Evolutionary conservation across 192 early-diverging fungal genomes (phyloP).

Genomic region (Diversispora epigaea): DNA sequence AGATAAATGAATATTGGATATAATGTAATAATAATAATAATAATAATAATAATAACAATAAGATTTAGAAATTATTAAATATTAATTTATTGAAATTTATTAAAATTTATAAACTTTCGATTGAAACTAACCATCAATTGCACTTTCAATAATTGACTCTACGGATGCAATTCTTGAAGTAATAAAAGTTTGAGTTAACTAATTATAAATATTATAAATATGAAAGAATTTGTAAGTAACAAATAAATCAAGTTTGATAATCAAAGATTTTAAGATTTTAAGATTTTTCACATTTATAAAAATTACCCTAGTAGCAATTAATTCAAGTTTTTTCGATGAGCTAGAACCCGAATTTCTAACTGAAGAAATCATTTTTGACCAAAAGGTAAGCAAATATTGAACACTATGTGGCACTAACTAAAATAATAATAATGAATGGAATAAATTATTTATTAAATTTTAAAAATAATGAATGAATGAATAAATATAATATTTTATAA

Average conservation of each 20-base stretch:
- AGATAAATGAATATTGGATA: too few relatives aligned
- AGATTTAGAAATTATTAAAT: too few relatives aligned
- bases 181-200: constrained; percentile 53
- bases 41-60: too few relatives aligned
- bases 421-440: constrained; percentile 16
- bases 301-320: constrained; percentile 51
- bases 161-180: constrained; percentile 55
- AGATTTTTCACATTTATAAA: not conserved
- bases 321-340: constrained; percentile 49
- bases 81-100: not conserved
- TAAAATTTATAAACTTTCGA: not conserved
- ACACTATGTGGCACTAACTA: constrained; percentile 76
- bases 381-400: constrained; percentile 77
- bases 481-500: too few relatives aligned
- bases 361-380: constrained; percentile 75
- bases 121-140: constrained; percentile 50
- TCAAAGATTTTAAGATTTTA: not conserved
- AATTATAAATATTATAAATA: constrained; percentile 34
- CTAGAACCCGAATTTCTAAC: constrained; percentile 46
- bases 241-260: not conserved
- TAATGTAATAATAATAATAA: too few relatives aligned
- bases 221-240: not conserved
- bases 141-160: constrained; percentile 48
- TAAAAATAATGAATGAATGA: too few relatives aligned
- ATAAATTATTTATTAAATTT: not conserved